Evolutionary conservation across 352 stramenopile species (phyloP).

Genomic region (Phytophthora palmivora): DNA sequence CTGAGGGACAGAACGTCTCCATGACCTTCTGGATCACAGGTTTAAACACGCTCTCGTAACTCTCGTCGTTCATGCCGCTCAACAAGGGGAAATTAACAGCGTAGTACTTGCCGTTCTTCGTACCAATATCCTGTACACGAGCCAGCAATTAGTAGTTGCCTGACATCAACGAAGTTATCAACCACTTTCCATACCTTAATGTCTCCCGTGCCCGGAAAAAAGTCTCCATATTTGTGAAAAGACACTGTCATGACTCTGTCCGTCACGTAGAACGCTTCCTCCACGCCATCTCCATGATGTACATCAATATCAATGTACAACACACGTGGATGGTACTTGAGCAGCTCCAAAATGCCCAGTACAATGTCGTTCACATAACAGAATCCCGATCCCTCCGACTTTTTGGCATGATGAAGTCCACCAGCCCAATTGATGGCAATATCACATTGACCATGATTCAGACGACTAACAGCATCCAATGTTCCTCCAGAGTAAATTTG

Average conservation of each 20-base stretch:
- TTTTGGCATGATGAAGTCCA: conserved; percentile 99
- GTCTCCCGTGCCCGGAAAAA: conserved; percentile 98
- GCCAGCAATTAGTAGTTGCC: background rate
- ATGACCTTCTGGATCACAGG: conserved; percentile 96
- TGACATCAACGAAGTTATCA: background rate
- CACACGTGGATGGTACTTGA: conserved; percentile 97
- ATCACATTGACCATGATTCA: conserved; percentile 96
- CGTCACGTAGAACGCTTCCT: conserved; percentile 97
- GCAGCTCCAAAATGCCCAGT: conserved; percentile 97
- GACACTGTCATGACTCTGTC: conserved; percentile 99
- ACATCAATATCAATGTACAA: conserved; percentile 99
- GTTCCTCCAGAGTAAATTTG: conserved; percentile 97
- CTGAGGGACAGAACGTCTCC: conserved; percentile 88
- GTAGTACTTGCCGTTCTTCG: conserved; percentile 95
- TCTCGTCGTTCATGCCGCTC: conserved; percentile 96
- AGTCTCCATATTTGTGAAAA: conserved; percentile 99
- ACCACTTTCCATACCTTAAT: conserved; percentile 51
- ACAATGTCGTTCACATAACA: conserved; percentile 99
- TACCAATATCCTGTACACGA: conserved; percentile 90
- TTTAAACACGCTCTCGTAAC: conserved; percentile 97
- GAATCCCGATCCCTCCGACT: conserved; percentile 95
- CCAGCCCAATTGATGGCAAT: conserved; percentile 99
- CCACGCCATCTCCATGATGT: conserved; percentile 98
- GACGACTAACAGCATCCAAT: conserved; percentile 96
- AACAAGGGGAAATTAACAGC: conserved; percentile 97